Base-by-base conservation (phyloP, 1,139 yeast genomes). In the Pneumocystis oryctolagi region DNA sequence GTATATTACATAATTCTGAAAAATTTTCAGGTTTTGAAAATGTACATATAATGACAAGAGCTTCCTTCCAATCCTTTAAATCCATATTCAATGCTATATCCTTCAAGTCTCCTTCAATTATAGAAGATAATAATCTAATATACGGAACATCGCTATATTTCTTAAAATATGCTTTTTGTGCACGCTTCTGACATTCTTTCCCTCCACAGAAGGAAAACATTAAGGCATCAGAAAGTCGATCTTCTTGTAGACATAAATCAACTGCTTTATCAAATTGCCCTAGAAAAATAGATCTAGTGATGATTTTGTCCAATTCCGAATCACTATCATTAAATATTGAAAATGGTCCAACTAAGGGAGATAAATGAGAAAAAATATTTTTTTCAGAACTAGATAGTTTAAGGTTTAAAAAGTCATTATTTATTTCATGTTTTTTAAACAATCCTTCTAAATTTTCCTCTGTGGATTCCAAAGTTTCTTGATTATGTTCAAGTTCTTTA, bases 1-100 rank as follows among this genome's bases (percentile, higher is more conserved):
- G 79, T 67, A 78, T 79, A 57, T 83, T 76, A 69, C 87, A 80
- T 67, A 84, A 80, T 8, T 75, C 70, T 68, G 81, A 80, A 72
- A 82, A 85, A 20, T 69, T 70, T 35, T 76, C 78, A 66, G 79
- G 80, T 1, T 74, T 69, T 62, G 83, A 75, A 70, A 82, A 85
- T 5, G 87, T 80, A 63, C 83, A 74, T 64, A 90, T 80, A 34
- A 89, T 80, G 55, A 80, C 78, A n/a, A 92, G 87, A 68, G 87
- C 83, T 63, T 84, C 85, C 70, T 82, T 85, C 98, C 98, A 94
- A 68, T 87, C 84, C 5, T 79, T 70, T 59, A 89, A 84, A 70
- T 87, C 85, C 32, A 89, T 87, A 71, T 90, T 84, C 42, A 81
- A 79, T 47, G 89, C 94, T 67, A 92, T 74, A 72, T 92, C 97